Evolutionary conservation across 2,329 filamentous ascomycete species (phyloP).

Genomic region (Epichloe aotearoae): DNA sequence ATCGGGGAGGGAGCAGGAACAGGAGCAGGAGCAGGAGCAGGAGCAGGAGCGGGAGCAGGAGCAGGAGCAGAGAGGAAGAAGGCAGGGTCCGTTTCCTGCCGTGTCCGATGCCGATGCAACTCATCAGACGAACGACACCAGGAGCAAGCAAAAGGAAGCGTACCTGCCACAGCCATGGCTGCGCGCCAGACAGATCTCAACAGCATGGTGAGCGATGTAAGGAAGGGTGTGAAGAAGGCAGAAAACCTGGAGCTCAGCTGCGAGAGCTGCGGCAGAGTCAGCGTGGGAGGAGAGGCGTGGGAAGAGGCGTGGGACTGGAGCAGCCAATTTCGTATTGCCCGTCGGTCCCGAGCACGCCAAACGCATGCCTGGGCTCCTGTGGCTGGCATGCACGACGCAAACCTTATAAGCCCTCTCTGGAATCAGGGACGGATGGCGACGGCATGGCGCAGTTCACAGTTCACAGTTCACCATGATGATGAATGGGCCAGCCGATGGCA

Average conservation of each 20-base stretch:
- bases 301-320: background rate
- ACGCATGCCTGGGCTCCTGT: background rate
- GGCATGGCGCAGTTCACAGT: no score
- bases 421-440: background rate
- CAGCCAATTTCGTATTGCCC: background rate
- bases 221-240: background rate
- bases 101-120: background rate
- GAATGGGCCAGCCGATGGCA: background rate
- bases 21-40: background rate
- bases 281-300: no score
- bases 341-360: background rate
- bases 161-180: slow-evolving; percentile 16
- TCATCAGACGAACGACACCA: background rate
- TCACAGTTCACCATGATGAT: background rate
- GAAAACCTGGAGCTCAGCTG: background rate
- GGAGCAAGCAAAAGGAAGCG: background rate
- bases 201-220: slow-evolving; percentile 13
- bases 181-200: slow-evolving; percentile 16
- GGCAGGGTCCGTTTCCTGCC: background rate
- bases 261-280: background rate
- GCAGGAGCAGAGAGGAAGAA: no score
- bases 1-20: background rate
- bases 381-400: background rate
- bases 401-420: background rate
- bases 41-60: no score